Conservation (phyloP, 2,329 filamentous ascomycete species). For the Sporothrix luriei region DNA sequence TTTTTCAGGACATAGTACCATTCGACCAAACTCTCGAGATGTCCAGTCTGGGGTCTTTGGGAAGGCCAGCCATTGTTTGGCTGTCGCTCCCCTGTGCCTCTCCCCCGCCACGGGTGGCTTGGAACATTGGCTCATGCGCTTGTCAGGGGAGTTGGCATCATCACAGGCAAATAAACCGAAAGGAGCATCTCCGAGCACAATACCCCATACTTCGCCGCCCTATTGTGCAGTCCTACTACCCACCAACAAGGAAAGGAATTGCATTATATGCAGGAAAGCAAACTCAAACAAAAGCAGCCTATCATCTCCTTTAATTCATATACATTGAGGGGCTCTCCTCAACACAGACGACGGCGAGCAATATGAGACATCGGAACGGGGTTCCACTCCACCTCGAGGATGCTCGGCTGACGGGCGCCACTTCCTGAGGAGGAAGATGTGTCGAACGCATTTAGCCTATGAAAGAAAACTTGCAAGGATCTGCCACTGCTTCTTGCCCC, state of each 20-base stretch:
- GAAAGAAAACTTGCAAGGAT: conserved; percentile 4
- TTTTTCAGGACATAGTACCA: conserved; percentile 8
- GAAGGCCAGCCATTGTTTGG: not conserved
- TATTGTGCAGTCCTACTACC: not conserved
- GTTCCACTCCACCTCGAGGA: not conserved
- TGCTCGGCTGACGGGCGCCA: conserved; percentile 2
- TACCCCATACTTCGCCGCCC: not conserved
- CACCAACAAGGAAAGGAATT: not conserved
- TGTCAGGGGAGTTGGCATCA: not conserved
- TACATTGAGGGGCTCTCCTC: not conserved
- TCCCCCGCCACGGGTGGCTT: conserved; percentile 10
- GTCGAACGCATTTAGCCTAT: conserved; percentile 20
- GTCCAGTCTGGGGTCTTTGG: not conserved
- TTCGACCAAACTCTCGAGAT: not conserved
- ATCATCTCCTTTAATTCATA: not conserved
- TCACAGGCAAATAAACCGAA: conserved; percentile 5
- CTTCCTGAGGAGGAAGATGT: not conserved
- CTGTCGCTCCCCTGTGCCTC: conserved; percentile 9
- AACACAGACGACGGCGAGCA: not conserved
- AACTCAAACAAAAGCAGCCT: not conserved
- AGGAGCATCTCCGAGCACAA: not conserved
- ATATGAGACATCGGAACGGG: conserved; percentile 5
- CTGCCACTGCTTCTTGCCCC: conserved; percentile 5
- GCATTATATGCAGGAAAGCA: not conserved
- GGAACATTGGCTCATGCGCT: conserved; percentile 15